Conservation (phyloP, 805 yeast genomes). For the Kluyveromyces nonfermentans region DNA sequence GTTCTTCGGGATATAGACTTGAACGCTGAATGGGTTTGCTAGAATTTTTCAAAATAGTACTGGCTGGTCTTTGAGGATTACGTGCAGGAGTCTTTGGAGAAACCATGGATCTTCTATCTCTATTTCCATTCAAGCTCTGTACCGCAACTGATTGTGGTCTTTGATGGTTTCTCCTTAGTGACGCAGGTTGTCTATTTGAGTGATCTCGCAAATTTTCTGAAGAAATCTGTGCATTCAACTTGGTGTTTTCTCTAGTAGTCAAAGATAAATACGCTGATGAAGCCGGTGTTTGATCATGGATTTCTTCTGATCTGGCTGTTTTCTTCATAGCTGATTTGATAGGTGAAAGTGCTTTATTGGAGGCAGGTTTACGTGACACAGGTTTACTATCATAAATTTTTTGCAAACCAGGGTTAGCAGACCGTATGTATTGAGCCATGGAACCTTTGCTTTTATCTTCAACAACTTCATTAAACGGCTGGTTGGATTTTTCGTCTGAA, state of each 20-base stretch:
- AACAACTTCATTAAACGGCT: not conserved
- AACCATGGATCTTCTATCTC: not conserved
- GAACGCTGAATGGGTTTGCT: not conserved
- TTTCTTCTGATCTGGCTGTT: slow-evolving; percentile 13
- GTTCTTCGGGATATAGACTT: slow-evolving; percentile 30
- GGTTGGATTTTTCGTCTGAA: not conserved
- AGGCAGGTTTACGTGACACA: not conserved
- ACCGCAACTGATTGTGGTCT: slow-evolving; percentile 20
- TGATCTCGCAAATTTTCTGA: slow-evolving; percentile 16
- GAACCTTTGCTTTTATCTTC: slow-evolving; percentile 7
- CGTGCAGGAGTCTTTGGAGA: not conserved
- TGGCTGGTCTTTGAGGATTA: not conserved
- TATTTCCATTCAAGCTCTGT: slow-evolving; percentile 1
- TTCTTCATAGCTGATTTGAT: slow-evolving; percentile 36
- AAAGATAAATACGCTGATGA: slow-evolving; percentile 54
- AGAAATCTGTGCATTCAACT: slow-evolving; percentile 55
- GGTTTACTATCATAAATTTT: slow-evolving; percentile 1
- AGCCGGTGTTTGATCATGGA: slow-evolving; percentile 10
- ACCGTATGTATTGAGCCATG: slow-evolving; percentile 42
- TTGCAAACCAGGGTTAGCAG: slow-evolving; percentile 27
- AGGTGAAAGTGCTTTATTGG: slow-evolving; percentile 27
- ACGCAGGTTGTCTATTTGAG: slow-evolving; percentile 3
- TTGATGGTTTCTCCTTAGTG: slow-evolving; percentile 6
- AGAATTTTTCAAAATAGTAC: not conserved
- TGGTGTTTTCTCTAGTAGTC: slow-evolving; percentile 72